Conservation (phyloP, 2,329 filamentous ascomycete genomes). For the Fonsecaea pedrosoi region DNA sequence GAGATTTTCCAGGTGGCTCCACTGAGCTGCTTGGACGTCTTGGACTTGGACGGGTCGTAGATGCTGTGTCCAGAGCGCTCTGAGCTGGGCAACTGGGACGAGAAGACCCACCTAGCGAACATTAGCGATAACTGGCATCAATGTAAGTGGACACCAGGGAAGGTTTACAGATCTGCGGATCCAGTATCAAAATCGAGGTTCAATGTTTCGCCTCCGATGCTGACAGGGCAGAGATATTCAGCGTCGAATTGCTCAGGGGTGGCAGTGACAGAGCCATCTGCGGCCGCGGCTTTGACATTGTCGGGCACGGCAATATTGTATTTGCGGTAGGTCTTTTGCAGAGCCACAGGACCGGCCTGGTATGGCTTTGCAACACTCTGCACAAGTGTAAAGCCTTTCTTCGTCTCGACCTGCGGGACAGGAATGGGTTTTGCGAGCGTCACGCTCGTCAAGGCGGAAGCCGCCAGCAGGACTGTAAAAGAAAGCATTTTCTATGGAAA, state of each 20-base stretch:
- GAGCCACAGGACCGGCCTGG: slow-evolving; percentile 34
- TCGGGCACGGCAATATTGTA: slow-evolving; percentile 37
- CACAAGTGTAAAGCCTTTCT: slow-evolving; percentile 38
- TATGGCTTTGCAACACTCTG: slow-evolving; percentile 35
- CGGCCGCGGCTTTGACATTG: slow-evolving; percentile 32
- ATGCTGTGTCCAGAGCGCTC: slow-evolving; percentile 62
- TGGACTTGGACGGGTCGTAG: slow-evolving; percentile 61
- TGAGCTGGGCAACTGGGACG: slow-evolving; percentile 59
- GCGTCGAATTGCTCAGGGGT: slow-evolving; percentile 59
- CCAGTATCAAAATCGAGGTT: slow-evolving; percentile 75
- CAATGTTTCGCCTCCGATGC: slow-evolving; percentile 67
- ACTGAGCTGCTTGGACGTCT: slow-evolving; percentile 52
- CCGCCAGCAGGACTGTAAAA: slow-evolving; percentile 29
- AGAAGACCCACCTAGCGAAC: slow-evolving; percentile 68
- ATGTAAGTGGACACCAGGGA: background rate
- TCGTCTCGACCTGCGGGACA: slow-evolving; percentile 21
- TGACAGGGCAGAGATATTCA: slow-evolving; percentile 68
- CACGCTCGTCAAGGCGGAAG: slow-evolving; percentile 30
- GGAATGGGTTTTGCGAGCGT: slow-evolving; percentile 34
- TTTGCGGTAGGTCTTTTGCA: slow-evolving; percentile 37
- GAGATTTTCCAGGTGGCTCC: slow-evolving; percentile 65
- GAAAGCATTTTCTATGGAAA: slow-evolving; percentile 34
- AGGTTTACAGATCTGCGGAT: slow-evolving; percentile 68
- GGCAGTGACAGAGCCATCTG: slow-evolving; percentile 42
- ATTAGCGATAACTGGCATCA: background rate